Base-by-base conservation (phyloP, 768 basidiomycete genomes). In the Holtermanniella nyarrowii region DNA sequence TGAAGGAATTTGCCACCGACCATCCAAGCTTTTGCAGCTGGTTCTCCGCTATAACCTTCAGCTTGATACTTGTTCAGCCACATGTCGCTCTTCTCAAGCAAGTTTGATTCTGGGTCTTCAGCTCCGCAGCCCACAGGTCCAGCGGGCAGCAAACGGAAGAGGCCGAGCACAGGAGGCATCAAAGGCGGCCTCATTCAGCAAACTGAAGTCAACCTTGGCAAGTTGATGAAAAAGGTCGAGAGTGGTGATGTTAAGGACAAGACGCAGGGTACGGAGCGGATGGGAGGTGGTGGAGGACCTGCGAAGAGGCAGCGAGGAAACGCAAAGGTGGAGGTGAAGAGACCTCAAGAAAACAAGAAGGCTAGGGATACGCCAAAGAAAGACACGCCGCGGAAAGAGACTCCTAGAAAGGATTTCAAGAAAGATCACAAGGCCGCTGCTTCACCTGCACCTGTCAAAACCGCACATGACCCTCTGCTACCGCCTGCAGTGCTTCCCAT, bases 121-220 rank as follows among this genome's bases (percentile, higher is more conserved):
- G 37, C 54, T 12, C 55, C 57, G 13, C 54, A 60, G 20, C 46
- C 43, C 7, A 45, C 50, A 2, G 27, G 26, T 2, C 22, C 37
- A 14, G 18, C 40, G 22, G 47, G 42, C 5, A 48, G 21, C 13
- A 49, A 37, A 26, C 59, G 62, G 1, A 67, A 67, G 46, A 42
- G 65, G 14, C 57, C 62, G 26, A 55, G 56, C 2, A 14, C 16
- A 18, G 47, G 43, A 18, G 52, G 44, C 1, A 20, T 14, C 43
- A 61, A 48, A 44, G 42, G 47, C 3, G 55, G 58, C 23, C 47
- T 48, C 26, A 44, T 65, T 21, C 52, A 52, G 27, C 43, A 46
- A 4, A 60, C 61, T 21, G 61, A 69, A 45, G 47, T 54, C 22
- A 71, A 71, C 44, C 48, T 71, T 14, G 67, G 69, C 42, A 65